Base-by-base conservation (phyloP, 768 basidiomycete genomes). In the Leccinum pellstonianum region DNA sequence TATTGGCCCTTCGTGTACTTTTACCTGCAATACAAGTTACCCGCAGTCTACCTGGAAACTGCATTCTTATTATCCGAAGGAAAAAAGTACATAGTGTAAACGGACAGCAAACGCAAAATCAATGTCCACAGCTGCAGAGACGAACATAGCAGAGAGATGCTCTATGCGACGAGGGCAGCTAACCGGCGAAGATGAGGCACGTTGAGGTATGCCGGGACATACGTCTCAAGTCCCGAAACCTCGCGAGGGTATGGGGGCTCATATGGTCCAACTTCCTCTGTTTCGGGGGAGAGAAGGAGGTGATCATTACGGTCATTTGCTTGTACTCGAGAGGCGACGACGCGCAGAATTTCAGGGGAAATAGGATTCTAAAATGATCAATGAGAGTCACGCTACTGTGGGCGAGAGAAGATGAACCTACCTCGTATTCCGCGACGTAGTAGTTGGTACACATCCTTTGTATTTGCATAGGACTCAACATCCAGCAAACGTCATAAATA, bases 401-500 rank as follows among this genome's bases (percentile, higher is more conserved):
- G n/a, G 4, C 56, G 10, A 57, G 9, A 29, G 41, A 49, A 37
- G 2, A 55, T 27, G 80, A 46, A 55, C 67, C 48, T 66, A 93
- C 94, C 85, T 99, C 97, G 73, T 98, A 99, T 77, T 98, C 97
- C 50, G 96, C 97, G 62, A 96, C 95, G 70, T 97, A 98, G 77
- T 98, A 98, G 74, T 96, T 96, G 59, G 92, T 93, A 75, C 97
- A 98, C 87, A 99, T 95, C 73, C 97, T 90, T 78, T 98, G 97
- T 64, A 99, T 98, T 75, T 99, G 97, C 76, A 95, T 95, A 2
- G 97, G 97, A 63, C 94, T 98, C 49, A 99, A 81, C 90, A 98
- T 98, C 96, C 97, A 98, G 80, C 96, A 98, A 62, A 99, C 96
- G 70, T 95, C 93, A 73, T 97, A 98, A 68, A 99, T 96, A 69